These are phyloP conservation scores for Daldinia grandis DNA, from an alignment of 495 filamentous ascomycete species.

Conservation along the genomic window DNA sequence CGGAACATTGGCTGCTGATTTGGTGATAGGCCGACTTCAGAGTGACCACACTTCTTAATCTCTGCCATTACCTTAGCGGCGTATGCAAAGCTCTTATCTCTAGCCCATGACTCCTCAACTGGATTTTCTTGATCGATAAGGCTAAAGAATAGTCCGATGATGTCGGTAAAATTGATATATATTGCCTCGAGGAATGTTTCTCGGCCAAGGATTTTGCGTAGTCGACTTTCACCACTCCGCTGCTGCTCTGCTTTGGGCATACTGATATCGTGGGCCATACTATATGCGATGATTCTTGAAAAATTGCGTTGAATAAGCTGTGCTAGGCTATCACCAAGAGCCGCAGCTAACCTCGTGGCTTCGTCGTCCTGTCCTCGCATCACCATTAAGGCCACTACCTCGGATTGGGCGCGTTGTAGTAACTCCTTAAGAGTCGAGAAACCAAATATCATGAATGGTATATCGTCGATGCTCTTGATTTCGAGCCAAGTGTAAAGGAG, in stretches of 20 bases:
- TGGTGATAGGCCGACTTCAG: constrained; percentile 66
- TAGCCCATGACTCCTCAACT: constrained; percentile 75
- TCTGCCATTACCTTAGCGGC: constrained; percentile 69
- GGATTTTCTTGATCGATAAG: constrained; percentile 73
- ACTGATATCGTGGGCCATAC: constrained; percentile 79
- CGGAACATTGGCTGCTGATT: constrained; percentile 89
- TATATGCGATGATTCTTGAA: constrained; percentile 82
- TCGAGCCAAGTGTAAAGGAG: constrained; percentile 93
- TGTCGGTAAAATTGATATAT: constrained; percentile 73
- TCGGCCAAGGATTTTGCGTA: constrained; percentile 74
- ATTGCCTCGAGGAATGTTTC: constrained; percentile 68
- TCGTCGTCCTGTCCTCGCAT: constrained; percentile 80
- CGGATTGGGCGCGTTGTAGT: constrained; percentile 75
- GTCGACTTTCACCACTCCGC: constrained; percentile 68
- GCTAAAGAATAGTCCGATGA: constrained; percentile 79
- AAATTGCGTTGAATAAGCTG: constrained; percentile 75
- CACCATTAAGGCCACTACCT: constrained; percentile 81
- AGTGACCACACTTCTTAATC: constrained; percentile 71
- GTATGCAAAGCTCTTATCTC: constrained; percentile 63
- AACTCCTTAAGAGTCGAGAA: constrained; percentile 75
- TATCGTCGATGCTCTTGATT: constrained; percentile 64
- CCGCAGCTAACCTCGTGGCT: constrained; percentile 63
- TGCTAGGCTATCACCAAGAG: constrained; percentile 61
- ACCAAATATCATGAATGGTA: constrained; percentile 85
- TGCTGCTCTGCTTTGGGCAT: constrained; percentile 64